Conservation (phyloP, 2,329 filamentous ascomycete species). For the Exophiala bonariae region DNA sequence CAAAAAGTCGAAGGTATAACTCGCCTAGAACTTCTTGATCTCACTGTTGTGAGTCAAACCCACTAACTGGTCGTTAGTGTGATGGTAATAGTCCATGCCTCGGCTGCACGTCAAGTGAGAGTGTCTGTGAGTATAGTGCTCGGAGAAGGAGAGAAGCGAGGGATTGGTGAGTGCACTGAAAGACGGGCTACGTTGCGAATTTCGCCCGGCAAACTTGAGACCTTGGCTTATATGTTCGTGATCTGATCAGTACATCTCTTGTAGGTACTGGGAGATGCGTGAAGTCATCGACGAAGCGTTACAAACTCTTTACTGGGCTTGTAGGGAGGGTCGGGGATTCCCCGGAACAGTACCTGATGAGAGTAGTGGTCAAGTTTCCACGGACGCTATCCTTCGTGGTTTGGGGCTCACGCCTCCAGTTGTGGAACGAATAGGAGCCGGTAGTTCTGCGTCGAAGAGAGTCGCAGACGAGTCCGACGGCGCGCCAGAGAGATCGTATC, state of each 20-base stretch:
- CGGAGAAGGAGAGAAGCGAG: constrained; percentile 21
- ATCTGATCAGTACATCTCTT: not conserved
- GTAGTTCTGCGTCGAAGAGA: constrained; percentile 10
- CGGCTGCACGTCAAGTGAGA: constrained; percentile 16
- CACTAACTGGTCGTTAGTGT: constrained; percentile 14
- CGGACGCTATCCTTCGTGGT: constrained; percentile 22
- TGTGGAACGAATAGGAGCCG: constrained; percentile 7
- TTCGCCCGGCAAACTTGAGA: not conserved
- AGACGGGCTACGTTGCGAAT: not conserved
- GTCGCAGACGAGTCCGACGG: constrained; percentile 1
- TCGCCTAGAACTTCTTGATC: no score
- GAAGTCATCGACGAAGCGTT: constrained; percentile 23
- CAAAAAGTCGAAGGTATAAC: constrained; percentile 22
- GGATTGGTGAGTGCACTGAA: constrained; percentile 17
- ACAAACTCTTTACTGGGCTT: constrained; percentile 23
- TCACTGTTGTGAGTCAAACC: no score
- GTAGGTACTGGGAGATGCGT: constrained; percentile 23
- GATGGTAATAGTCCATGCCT: constrained; percentile 22
- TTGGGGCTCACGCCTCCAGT: constrained; percentile 17
- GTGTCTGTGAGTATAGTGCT: constrained; percentile 21
- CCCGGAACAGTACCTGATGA: constrained; percentile 21
- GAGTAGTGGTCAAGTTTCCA: constrained; percentile 18
- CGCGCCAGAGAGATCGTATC: constrained; percentile 9
- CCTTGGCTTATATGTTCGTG: not conserved
- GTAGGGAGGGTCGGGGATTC: constrained; percentile 18